Percentiles rank a stretch among this genome's conserved stretches.
Evolutionary conservation across 2,329 filamentous ascomycete species (phyloP).

Genomic region (Fusarium xylarioides): DNA sequence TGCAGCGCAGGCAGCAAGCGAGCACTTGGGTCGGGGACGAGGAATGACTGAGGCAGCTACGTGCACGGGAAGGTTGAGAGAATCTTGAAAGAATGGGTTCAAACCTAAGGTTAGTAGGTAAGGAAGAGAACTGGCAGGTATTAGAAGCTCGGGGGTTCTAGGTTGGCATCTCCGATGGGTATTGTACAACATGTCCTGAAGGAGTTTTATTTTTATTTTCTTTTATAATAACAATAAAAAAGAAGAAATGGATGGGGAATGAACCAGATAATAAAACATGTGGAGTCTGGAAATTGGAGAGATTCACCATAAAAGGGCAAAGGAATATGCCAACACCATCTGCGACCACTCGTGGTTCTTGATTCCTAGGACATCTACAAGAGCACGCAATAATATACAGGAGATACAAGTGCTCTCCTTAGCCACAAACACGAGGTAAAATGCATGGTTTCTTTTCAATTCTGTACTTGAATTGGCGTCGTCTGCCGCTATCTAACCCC

Average conservation of each 20-base stretch:
- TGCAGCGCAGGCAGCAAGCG: not conserved
- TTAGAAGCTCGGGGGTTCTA: not conserved
- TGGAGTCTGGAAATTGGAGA: not conserved
- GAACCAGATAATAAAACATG: not conserved
- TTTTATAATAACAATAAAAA: not conserved
- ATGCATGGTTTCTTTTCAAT: not conserved
- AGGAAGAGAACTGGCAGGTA: not conserved
- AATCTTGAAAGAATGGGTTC: not conserved
- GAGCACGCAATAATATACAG: not conserved
- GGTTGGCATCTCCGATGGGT: not conserved
- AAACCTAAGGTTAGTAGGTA: no score
- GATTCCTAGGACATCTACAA: not conserved
- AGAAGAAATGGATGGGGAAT: not conserved
- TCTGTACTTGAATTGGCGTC: not conserved
- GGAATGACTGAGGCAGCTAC: constrained; percentile 9
- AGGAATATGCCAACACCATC: not conserved
- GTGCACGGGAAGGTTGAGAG: not conserved
- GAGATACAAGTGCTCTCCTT: not conserved
- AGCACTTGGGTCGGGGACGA: constrained; percentile 16
- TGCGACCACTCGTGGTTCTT: not conserved
- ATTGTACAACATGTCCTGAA: not conserved
- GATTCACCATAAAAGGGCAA: not conserved
- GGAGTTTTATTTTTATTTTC: not conserved
- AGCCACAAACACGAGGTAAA: not conserved
- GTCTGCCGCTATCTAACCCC: constrained; percentile 5